Base-by-base conservation (phyloP, 768 basidiomycete genomes). In the Tulasnella sp. region DNA sequence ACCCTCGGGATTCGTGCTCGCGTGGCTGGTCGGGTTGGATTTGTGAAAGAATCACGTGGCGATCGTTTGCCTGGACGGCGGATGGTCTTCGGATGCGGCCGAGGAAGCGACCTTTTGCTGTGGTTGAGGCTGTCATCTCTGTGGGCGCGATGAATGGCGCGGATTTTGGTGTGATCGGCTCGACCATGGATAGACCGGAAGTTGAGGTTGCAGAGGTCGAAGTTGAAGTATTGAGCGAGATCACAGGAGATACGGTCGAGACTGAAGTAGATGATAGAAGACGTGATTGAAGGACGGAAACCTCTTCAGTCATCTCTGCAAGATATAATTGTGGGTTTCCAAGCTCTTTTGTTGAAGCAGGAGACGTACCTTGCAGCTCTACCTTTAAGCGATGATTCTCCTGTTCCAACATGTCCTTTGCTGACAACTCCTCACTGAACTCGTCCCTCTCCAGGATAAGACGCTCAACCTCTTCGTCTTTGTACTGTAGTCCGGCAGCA, bases 381-480 rank as follows among this genome's bases (percentile, higher is more conserved):
- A 76, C 75, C 59, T 71, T 73, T 19, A 74, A 48, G 19, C 76
- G 63, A 63, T 77, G 76, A 8, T 65, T 64, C 50, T 75, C 73
- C 56, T 73, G 74, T 61, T 74, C 72, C 45, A 75, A 49, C 49
- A 70, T 67, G 11, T 69, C 67, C 63, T 73, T 73, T n/a, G 61
- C 67, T 17, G 74, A 67, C 19, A 76, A 64, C 51, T 77, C 76
- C 50, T 75, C 71, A 65, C 76, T 75, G 10, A 77, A 65, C 51
- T 76, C 56, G 1, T 74, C 74, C 53, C 74, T 75, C 61, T 76
- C 73, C 63, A 76, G 75, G n/a, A 76, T 68, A 17, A 70, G 69
- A 52, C 73, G 68, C 64, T 74, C 73, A 63, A 75, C 71, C 52
- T 68, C 67, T 58, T 66, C 67, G 60, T 73, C 73, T 27, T 73